A percentile compares a stretch with the other conserved stretches of the same genome.
These are phyloP conservation scores for Aspergillus unguis DNA, from an alignment of 2,329 filamentous ascomycete species.

Conservation along the genomic window DNA sequence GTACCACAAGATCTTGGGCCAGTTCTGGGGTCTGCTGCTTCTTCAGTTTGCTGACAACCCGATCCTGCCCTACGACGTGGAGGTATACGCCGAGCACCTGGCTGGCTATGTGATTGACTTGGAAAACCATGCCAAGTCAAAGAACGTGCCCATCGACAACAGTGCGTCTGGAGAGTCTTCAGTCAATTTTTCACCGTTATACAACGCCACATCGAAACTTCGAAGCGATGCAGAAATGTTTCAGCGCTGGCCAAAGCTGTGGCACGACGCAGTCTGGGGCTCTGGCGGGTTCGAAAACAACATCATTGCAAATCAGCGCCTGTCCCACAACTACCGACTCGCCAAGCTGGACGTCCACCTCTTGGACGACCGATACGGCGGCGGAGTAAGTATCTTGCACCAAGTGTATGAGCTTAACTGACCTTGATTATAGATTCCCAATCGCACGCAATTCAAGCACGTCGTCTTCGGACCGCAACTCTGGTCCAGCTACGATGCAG, in stretches of 20 bases:
- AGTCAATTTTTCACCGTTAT: constrained; percentile 58
- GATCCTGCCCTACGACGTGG: constrained; percentile 77
- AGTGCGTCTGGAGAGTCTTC: constrained; percentile 19
- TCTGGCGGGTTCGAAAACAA: constrained; percentile 73
- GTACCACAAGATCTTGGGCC: constrained; percentile 74
- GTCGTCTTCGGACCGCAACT: constrained; percentile 79
- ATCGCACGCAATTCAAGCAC: constrained; percentile 91
- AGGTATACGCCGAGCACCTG: constrained; percentile 66
- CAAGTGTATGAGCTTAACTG: constrained; percentile 5
- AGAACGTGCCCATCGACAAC: constrained; percentile 40
- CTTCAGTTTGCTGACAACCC: constrained; percentile 80
- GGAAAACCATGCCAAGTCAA: constrained; percentile 60
- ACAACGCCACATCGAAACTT: constrained; percentile 61
- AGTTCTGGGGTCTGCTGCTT: constrained; percentile 77
- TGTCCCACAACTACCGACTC: constrained; percentile 75
- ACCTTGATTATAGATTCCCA: constrained; percentile 60
- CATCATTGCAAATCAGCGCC: constrained; percentile 63
- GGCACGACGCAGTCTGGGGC: constrained; percentile 69
- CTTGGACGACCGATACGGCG: constrained; percentile 68
- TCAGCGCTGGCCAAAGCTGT: constrained; percentile 70
- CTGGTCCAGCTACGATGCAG: constrained; percentile 67
- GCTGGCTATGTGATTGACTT: constrained; percentile 64
- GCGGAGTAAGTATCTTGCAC: constrained; percentile 63
- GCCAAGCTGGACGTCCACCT: constrained; percentile 77
- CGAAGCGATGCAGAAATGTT: constrained; percentile 62